Evolutionary conservation across 2,329 filamentous ascomycete genomes (phyloP).

Genomic region (Exophiala sideris): DNA sequence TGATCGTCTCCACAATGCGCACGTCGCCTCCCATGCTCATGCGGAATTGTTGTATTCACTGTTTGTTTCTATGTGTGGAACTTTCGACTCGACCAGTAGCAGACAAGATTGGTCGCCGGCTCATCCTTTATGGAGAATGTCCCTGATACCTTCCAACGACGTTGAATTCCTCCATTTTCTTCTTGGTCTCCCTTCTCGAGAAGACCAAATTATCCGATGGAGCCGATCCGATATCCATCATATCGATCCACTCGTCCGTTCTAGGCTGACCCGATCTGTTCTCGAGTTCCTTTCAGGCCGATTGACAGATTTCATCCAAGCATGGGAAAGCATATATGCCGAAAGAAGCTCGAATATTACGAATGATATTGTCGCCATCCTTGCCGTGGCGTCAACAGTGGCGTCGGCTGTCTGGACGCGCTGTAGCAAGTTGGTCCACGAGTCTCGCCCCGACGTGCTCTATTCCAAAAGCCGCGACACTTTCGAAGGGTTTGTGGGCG

Average conservation of each 20-base stretch:
- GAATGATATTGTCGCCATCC: conserved; percentile 38
- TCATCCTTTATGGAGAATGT: conserved; percentile 10
- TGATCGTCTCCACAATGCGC: conserved; percentile 65
- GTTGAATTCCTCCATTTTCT: conserved; percentile 14
- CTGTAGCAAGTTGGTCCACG: background rate
- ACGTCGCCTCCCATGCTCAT: conserved; percentile 61
- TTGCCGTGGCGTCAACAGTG: conserved; percentile 11
- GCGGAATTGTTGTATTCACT: conserved; percentile 69
- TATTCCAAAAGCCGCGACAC: conserved; percentile 7
- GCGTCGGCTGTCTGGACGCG: conserved; percentile 11
- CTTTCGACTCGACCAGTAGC: conserved; percentile 25
- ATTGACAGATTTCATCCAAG: conserved; percentile 43
- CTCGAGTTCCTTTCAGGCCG: conserved; percentile 47
- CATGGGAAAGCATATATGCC: conserved; percentile 42
- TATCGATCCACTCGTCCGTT: conserved; percentile 10
- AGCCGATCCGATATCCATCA: background rate
- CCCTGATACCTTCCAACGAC: conserved; percentile 6
- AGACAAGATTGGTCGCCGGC: conserved; percentile 17
- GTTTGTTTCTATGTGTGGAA: conserved; percentile 63
- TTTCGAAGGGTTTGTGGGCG: conserved; percentile 7
- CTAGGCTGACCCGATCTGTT: conserved; percentile 35
- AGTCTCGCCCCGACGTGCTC: background rate
- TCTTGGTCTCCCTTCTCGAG: background rate
- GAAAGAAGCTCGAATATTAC: conserved; percentile 47
- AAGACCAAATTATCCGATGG: background rate